phyloP scores from a whole-genome alignment of 2,329 filamentous ascomycete genomes.

The Cercospora citrullina region DNA sequence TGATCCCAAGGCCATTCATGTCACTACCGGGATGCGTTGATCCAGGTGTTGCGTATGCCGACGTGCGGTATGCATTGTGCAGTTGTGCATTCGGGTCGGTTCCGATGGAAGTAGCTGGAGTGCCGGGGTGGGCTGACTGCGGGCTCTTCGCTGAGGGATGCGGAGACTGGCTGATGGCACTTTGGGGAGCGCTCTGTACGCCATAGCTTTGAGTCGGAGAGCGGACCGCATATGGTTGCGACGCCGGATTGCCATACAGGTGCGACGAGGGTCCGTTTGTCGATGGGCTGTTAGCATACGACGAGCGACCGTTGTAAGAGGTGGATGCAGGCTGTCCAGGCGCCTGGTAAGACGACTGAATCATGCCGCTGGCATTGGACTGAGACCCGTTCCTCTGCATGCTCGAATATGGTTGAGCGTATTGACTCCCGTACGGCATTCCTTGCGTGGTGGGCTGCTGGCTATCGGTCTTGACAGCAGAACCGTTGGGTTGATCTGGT shows the following conservation, averaged over 20 bases:
- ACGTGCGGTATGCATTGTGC: conserved; percentile 26
- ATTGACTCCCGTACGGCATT: conserved; percentile 34
- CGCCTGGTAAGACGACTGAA: conserved; percentile 32
- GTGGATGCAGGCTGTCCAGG: conserved; percentile 30
- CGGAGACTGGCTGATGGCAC: conserved; percentile 34
- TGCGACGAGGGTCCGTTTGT: conserved; percentile 32
- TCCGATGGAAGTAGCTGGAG: conserved; percentile 20
- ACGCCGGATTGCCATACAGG: conserved; percentile 30
- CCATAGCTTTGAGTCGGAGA: conserved; percentile 36
- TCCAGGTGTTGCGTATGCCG: conserved; percentile 30
- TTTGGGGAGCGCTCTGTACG: conserved; percentile 33
- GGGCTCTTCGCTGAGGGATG: conserved; percentile 35
- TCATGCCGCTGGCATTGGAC: conserved; percentile 29
- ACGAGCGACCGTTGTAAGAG: conserved; percentile 29
- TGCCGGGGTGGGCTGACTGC: conserved; percentile 25
- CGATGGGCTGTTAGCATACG: conserved; percentile 33
- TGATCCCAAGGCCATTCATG: conserved; percentile 37
- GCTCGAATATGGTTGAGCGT: conserved; percentile 30
- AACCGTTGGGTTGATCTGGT: conserved; percentile 28
- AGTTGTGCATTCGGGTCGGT: conserved; percentile 29
- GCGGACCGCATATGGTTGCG: conserved; percentile 35
- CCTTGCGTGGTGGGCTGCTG: conserved; percentile 28
- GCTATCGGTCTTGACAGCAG: conserved; percentile 32
- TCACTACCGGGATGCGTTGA: conserved; percentile 30
- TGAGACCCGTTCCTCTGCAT: conserved; percentile 34